phyloP scores from a whole-genome alignment of 108 stramenopile species.

The Cyclotella cryptica region DNA sequence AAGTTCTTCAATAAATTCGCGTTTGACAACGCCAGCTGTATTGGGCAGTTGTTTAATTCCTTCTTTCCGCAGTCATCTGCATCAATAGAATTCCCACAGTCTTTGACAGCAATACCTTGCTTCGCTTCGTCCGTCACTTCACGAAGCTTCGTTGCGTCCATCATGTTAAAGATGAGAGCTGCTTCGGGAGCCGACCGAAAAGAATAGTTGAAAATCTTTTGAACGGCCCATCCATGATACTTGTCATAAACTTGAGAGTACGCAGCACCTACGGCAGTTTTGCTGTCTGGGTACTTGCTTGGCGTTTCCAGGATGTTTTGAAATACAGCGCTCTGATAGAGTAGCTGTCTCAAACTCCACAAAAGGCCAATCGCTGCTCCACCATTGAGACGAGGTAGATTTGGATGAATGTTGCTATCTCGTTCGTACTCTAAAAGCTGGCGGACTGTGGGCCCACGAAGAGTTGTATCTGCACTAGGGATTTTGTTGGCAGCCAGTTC shows the following conservation, averaged over 20 bases:
- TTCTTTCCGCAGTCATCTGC: conserved; percentile 1
- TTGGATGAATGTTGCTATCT: conserved; percentile 52
- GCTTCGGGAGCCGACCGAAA: conserved; percentile 72
- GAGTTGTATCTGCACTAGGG: not conserved
- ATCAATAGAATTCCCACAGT: not conserved
- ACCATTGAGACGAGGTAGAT: conserved; percentile 68
- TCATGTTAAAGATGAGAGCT: conserved; percentile 57
- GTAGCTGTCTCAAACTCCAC: conserved; percentile 72
- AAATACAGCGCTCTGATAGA: conserved; percentile 70
- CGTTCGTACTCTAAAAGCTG: conserved; percentile 63
- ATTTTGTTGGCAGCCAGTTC: conserved; percentile 13
- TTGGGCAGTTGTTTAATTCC: not conserved
- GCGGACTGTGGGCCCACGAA: conserved; percentile 60
- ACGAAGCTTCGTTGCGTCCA: conserved; percentile 61
- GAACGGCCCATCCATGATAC: conserved; percentile 79
- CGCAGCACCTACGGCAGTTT: conserved; percentile 63
- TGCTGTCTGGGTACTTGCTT: conserved; percentile 35
- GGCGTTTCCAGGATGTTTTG: conserved; percentile 61
- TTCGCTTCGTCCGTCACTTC: conserved; percentile 50
- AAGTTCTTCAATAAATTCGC: not conserved
- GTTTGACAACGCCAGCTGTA: not conserved
- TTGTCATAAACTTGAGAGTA: conserved; percentile 70
- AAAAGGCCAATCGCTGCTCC: conserved; percentile 72
- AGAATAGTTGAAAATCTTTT: conserved; percentile 70
- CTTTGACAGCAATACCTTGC: not conserved